Conservation (phyloP, 1,139 yeast genomes). For the Zygoascus hellenicus region DNA sequence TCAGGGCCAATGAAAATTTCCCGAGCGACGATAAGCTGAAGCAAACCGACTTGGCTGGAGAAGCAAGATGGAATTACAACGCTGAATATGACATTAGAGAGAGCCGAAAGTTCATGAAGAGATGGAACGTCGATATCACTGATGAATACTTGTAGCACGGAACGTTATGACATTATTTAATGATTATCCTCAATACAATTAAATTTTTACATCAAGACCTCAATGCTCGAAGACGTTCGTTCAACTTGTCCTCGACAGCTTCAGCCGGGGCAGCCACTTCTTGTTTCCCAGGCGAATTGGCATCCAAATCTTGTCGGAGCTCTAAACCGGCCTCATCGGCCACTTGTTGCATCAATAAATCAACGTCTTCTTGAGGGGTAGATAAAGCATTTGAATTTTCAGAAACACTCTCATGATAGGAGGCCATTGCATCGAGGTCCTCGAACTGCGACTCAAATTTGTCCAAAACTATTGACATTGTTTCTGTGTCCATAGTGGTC, state of each 20-base stretch:
- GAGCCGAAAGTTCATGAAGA: not conserved
- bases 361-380: slow-evolving; percentile 95
- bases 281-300: slow-evolving; percentile 33
- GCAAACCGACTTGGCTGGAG: not conserved
- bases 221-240: slow-evolving; percentile 82
- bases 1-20: not conserved
- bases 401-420: slow-evolving; percentile 88
- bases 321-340: slow-evolving; percentile 98
- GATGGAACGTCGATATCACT: not conserved
- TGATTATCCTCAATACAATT: not conserved
- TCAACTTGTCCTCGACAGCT: slow-evolving; percentile 80
- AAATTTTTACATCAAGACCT: slow-evolving; percentile 34
- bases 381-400: slow-evolving; percentile 80
- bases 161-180: not conserved
- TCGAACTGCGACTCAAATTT: slow-evolving; percentile 95
- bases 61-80: not conserved
- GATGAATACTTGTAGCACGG: not conserved
- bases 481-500: slow-evolving; percentile 90
- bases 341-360: slow-evolving; percentile 80
- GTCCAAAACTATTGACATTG: slow-evolving; percentile 90
- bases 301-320: slow-evolving; percentile 71
- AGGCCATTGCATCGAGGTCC: slow-evolving; percentile 89
- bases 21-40: not conserved
- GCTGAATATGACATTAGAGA: not conserved
- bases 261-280: slow-evolving; percentile 47